These are phyloP conservation scores for Neonectria hederae DNA, from an alignment of 2,329 filamentous ascomycete genomes.

Conservation along the genomic window DNA sequence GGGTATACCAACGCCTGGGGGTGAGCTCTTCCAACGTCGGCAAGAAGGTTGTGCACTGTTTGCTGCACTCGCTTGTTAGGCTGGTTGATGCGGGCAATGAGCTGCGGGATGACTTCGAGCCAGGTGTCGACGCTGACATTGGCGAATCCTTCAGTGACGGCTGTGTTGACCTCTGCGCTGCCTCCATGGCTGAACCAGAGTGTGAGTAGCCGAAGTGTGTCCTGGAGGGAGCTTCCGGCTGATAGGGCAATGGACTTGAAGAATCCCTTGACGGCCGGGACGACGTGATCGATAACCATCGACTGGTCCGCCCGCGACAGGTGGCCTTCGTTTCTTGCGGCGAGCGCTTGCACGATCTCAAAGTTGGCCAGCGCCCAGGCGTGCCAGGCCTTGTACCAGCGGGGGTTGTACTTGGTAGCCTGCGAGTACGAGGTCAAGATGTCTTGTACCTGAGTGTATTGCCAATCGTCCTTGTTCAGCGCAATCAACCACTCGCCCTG, in stretches of 20 bases:
- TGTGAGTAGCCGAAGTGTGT: conserved; percentile 90
- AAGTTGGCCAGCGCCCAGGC: conserved; percentile 99
- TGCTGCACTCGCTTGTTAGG: conserved; percentile 88
- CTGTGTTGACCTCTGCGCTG: conserved; percentile 84
- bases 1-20: conserved; percentile 97
- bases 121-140: conserved; percentile 97
- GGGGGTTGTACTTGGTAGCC: conserved; percentile 91
- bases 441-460: conserved; percentile 84
- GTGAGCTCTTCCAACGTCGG: conserved; percentile 92
- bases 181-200: conserved; percentile 97
- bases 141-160: conserved; percentile 89
- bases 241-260: conserved; percentile 97
- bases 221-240: conserved; percentile 90
- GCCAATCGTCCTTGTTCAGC: conserved; percentile 88
- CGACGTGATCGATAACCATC: conserved; percentile 85
- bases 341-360: conserved; percentile 89
- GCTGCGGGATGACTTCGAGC: conserved; percentile 96
- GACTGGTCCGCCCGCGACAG: conserved; percentile 62
- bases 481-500: conserved; percentile 96
- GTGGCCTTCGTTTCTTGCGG: conserved; percentile 69
- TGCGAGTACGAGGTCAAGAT: conserved; percentile 91
- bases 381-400: conserved; percentile 99
- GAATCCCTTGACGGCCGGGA: conserved; percentile 94
- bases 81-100: conserved; percentile 97
- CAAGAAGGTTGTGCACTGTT: conserved; percentile 90